Base-by-base conservation (phyloP, 768 basidiomycete genomes). In the Butyriboletus loyo region DNA sequence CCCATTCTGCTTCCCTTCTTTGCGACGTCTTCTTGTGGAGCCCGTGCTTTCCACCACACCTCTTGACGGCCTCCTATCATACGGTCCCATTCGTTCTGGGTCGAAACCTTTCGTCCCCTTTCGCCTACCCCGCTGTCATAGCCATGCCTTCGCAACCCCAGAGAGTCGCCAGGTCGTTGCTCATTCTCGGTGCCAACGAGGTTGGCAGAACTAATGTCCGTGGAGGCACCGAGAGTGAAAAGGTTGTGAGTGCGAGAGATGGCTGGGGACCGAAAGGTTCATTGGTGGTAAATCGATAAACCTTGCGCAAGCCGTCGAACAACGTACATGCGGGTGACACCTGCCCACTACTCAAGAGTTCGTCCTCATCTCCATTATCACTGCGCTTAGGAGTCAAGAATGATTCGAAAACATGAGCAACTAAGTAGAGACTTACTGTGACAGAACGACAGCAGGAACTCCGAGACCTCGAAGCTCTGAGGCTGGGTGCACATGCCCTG, bases 341-440 rank as follows among this genome's bases (percentile, higher is more conserved):
- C 62, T 89, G 89, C 1, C 87, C 87, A 61, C 88, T 90, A 65
- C 89, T 90, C 45, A 86, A 68, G n/a, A 85, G 69, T 14, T 86
- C 84, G 14, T 86, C 86, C 19, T 82, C 80, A 11, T 87, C 86
- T 8, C 64, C 68, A 52, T 61, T 60, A 46, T 60, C 61, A 37
- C 70, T 64, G 38, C 52, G 28, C 17, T 43, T 15, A 4, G 19
- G 22, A 15, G 14, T 2, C 52, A 17, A 50, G 42, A 46, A 46
- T 13, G 39, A 11, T 19, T 31, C 31, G 21, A 28, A 31, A 14
- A 28, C n/a, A 38, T 10, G 38, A 22, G 10, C 4, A 17, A 52
- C 14, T 11, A 10, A 13, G 21, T 6, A 28, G 38, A 19, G 30
- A 36, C 71, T 49, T 59, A 77, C 77, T 69, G 66, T 7, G 75